Percentiles rank a stretch among this genome's conserved stretches.
Evolutionary conservation across 768 basidiomycete genomes (phyloP).

Genomic region (Trametes meyenii): DNA sequence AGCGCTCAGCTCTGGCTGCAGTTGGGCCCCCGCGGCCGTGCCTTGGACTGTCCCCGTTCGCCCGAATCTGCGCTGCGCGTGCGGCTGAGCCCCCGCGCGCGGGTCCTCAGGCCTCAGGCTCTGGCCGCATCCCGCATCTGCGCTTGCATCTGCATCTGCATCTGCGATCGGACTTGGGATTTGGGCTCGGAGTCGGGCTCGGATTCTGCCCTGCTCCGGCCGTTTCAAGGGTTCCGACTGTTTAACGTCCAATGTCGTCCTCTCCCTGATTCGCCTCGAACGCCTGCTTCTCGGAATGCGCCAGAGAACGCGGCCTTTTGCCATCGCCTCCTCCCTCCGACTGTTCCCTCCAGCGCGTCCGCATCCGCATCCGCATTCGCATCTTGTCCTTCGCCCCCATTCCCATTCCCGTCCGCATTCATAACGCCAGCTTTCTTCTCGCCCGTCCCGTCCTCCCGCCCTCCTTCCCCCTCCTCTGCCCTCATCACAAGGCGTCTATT

Average conservation of each 20-base stretch:
- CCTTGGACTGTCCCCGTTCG: not conserved
- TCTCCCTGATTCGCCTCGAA: constrained; percentile 8
- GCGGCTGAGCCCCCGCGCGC: too few species aligned
- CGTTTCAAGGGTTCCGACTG: constrained; percentile 33
- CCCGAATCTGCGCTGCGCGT: not conserved
- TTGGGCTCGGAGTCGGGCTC: constrained; percentile 6
- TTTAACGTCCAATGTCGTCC: constrained; percentile 5
- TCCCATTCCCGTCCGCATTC: constrained; percentile 12
- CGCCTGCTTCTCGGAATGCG: constrained; percentile 14
- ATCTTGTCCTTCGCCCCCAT: not conserved
- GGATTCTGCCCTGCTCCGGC: constrained; percentile 26
- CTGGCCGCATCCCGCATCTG: not conserved
- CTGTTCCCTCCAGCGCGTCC: constrained; percentile 6
- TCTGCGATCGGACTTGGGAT: not conserved
- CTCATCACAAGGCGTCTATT: constrained; percentile 1
- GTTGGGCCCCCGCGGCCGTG: not conserved
- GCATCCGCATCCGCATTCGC: too few species aligned
- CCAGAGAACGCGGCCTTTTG: constrained; percentile 19
- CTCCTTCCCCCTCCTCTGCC: constrained; percentile 15
- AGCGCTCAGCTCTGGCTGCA: not conserved
- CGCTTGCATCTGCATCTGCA: constrained; percentile 15
- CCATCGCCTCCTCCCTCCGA: constrained; percentile 8
- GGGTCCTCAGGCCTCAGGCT: too few species aligned
- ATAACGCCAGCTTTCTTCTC: constrained; percentile 10
- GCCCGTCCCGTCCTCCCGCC: constrained; percentile 11